Base-by-base conservation (phyloP, 139 green algal species). In the Coccomyxa sp. region DNA sequence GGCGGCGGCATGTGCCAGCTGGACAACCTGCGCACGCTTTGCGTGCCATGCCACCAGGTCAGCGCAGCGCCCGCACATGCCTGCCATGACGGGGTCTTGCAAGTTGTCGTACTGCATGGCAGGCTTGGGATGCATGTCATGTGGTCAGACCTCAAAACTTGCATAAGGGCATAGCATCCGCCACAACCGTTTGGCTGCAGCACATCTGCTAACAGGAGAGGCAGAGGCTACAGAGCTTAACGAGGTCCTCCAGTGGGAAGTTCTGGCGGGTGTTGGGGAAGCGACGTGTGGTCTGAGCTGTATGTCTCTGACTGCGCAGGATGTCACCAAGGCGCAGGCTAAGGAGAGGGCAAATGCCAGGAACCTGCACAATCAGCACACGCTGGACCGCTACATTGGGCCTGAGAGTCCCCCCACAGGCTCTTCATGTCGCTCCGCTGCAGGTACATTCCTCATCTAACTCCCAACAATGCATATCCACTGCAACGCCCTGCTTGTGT, bases 21-120 rank as follows among this genome's bases (percentile, higher is more conserved):
- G 33, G 91, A 97, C 40, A 98, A 98, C 88, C 84, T 97, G 75
- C 82, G 90, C 36, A 98, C 95, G 7, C 88, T 98, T 79, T 98
- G 94, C 79, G 85, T 91, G 37, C 72, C 82, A 2, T 98, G 94
- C 84, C 95, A 98, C 69, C 73, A 74, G 80, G 80, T 79, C 33
- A 78, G 39, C 8, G 2, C 64, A 39, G 33, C 69, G 6, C 50
- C 50, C 5, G 27, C 18, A 5, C 27, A 64, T 64, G 50, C 50
- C 50, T 64, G 50, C 50, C 27, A 22, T 31, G 27, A 64, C 22
- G 27, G 27, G 44, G 44, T 18, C 50, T 31, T 22, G 50, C 18
- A 18, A 64, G 5, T 64, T 22, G 50, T 31, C 18, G 2, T 31
- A 64, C 22, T 64, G 22, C 50, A 18, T 12, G 27, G 1, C 27